phyloP scores from a whole-genome alignment of 257 asterid species.

The Solanum chilense region DNA sequence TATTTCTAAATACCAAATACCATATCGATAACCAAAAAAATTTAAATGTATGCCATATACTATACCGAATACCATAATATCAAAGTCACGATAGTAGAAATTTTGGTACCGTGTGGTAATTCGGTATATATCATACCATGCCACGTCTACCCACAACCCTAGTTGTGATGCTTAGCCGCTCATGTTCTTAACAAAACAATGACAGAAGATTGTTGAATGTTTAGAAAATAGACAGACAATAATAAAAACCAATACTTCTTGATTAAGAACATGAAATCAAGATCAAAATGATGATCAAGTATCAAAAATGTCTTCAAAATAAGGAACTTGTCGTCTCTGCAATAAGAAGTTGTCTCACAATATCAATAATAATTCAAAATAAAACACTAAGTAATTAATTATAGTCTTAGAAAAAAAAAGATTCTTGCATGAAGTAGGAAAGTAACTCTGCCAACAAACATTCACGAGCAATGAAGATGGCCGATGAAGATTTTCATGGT shows the following conservation, averaged over 20 bases:
- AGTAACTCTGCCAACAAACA: not conserved
- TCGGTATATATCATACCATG: no score
- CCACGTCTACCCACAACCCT: not conserved
- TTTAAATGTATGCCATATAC: no score
- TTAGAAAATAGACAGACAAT: not conserved
- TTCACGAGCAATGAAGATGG: not conserved
- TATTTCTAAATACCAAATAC: no score
- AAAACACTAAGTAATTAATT: not conserved
- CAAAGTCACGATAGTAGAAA: no score
- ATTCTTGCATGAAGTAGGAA: not conserved
- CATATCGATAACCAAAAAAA: no score
- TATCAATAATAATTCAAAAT: no score
- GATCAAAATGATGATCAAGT: not conserved
- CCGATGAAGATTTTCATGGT: not conserved
- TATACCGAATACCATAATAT: no score
- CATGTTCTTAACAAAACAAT: not conserved
- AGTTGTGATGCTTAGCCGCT: not conserved
- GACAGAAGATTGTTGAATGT: no score
- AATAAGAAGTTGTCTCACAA: not conserved
- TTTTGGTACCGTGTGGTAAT: no score
- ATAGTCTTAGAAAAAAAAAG: not conserved
- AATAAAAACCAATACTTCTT: not conserved
- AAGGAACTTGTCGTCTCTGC: not conserved
- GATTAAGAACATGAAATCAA: not conserved
- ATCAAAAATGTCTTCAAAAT: not conserved